Evolutionary conservation across 768 basidiomycete species (phyloP).

Genomic region (Boletus reticulatus): DNA sequence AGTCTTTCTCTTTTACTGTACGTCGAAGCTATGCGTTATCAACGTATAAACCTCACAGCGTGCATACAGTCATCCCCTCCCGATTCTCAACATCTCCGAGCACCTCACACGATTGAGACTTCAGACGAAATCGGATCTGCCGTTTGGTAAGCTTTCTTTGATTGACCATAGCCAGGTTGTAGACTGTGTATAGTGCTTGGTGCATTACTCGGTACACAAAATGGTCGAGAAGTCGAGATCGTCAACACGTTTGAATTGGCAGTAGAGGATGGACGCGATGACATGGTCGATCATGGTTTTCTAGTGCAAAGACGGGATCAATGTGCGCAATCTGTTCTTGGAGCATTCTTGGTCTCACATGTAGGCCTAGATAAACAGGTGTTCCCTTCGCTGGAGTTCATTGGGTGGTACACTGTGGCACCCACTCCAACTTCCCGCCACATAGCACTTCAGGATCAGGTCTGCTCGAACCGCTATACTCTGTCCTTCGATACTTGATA

Average conservation of each 20-base stretch:
- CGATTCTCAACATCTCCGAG: conserved; percentile 95
- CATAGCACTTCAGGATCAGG: conserved; percentile 85
- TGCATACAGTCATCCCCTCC: conserved; percentile 80
- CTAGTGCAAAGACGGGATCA: conserved; percentile 82
- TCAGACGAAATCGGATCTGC: conserved; percentile 56
- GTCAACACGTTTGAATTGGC: conserved; percentile 95
- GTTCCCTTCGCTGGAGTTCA: conserved; percentile 94
- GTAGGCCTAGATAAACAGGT: conserved; percentile 84
- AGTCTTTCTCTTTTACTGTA: conserved; percentile 75
- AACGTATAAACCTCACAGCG: conserved; percentile 11
- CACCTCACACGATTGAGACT: conserved; percentile 86
- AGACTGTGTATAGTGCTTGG: conserved; percentile 68
- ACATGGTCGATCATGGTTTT: conserved; percentile 77
- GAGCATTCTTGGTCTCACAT: conserved; percentile 2
- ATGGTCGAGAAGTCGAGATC: conserved; percentile 93
- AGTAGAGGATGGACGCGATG: conserved; percentile 48
- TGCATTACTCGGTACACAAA: conserved; percentile 90
- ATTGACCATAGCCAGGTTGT: not conserved
- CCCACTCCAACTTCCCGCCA: conserved; percentile 70
- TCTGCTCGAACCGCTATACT: conserved; percentile 22
- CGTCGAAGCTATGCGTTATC: conserved; percentile 24
- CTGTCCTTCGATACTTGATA: not conserved
- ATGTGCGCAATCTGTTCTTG: conserved; percentile 47
- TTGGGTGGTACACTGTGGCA: conserved; percentile 96
- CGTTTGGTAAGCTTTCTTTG: conserved; percentile 54